Percentiles rank a stretch among this genome's conserved stretches.
phyloP scores from a whole-genome alignment of 2,329 filamentous ascomycete genomes.

The Drechslerella stenobrocha region DNA sequence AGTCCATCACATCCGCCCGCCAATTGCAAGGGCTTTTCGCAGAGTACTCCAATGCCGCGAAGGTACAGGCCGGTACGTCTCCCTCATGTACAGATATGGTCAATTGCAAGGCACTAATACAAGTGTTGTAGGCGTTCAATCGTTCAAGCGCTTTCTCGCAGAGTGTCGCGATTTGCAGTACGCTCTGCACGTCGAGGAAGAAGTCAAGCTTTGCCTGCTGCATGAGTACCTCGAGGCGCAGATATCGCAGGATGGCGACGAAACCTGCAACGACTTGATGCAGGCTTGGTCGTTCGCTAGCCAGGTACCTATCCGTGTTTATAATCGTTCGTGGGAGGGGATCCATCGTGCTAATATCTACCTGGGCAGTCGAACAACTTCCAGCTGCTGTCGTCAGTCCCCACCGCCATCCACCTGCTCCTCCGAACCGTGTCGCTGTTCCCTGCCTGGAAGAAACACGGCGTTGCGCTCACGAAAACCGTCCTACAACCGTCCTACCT shows the following conservation, averaged over 20 bases:
- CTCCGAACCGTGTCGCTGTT: conserved; percentile 75
- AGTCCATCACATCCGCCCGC: conserved; percentile 27
- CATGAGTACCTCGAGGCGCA: conserved; percentile 68
- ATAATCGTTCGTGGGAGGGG: neutral
- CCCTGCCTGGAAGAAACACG: conserved; percentile 73
- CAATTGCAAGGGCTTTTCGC: conserved; percentile 42
- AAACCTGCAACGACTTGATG: conserved; percentile 76
- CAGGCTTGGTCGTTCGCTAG: conserved; percentile 85
- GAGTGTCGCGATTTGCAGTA: conserved; percentile 45
- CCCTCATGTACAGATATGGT: neutral
- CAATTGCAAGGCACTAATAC: neutral
- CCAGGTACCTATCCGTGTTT: conserved; percentile 59
- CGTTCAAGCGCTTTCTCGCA: conserved; percentile 50
- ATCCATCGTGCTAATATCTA: conserved; percentile 3
- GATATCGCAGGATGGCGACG: conserved; percentile 61
- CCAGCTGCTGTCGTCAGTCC: conserved; percentile 75
- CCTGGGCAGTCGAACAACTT: conserved; percentile 66
- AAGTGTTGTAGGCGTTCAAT: conserved; percentile 48
- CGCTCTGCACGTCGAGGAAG: conserved; percentile 34
- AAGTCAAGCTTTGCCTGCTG: conserved; percentile 62
- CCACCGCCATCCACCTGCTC: conserved; percentile 78
- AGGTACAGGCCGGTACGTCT: conserved; percentile 27
- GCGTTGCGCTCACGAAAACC: conserved; percentile 76
- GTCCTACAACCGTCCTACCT: conserved; percentile 78
- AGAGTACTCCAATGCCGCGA: conserved; percentile 40